Conservation (phyloP, 1,139 yeast genomes). For the Debaryomycetaceae sp. region DNA sequence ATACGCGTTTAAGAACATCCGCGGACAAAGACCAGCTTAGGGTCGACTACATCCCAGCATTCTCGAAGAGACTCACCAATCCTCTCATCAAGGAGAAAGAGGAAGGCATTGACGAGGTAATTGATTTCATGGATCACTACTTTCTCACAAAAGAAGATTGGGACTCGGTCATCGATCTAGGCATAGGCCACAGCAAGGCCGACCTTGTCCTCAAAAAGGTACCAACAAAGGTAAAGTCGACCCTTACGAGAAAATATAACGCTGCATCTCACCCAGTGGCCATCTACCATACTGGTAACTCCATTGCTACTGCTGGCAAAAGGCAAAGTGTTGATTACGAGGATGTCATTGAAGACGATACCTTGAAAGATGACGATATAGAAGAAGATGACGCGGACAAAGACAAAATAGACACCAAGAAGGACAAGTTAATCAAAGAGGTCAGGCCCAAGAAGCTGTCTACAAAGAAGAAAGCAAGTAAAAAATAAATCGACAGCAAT, state of each 20-base stretch:
- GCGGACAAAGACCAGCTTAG: slow-evolving; percentile 76
- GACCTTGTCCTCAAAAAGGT: slow-evolving; percentile 54
- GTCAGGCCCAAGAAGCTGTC: slow-evolving; percentile 23
- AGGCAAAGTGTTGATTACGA: slow-evolving; percentile 51
- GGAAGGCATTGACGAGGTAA: slow-evolving; percentile 64
- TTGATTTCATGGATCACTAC: slow-evolving; percentile 74
- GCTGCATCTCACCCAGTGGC: slow-evolving; percentile 77
- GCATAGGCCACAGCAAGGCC: slow-evolving; percentile 58
- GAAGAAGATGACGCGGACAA: slow-evolving; percentile 23
- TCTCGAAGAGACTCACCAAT: slow-evolving; percentile 51
- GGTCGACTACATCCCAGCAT: slow-evolving; percentile 68
- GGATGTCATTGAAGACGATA: slow-evolving; percentile 65
- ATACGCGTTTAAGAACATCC: slow-evolving; percentile 74
- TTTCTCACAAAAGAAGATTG: slow-evolving; percentile 87
- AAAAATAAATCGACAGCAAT: slow-evolving; percentile 6
- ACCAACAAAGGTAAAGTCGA: slow-evolving; percentile 72
- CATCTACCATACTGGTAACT: slow-evolving; percentile 67
- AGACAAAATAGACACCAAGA: slow-evolving; percentile 36
- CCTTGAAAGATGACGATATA: slow-evolving; percentile 25
- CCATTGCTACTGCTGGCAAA: slow-evolving; percentile 36
- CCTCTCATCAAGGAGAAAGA: slow-evolving; percentile 55
- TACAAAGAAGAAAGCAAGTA: slow-evolving; percentile 13
- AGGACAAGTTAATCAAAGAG: slow-evolving; percentile 44
- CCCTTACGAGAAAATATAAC: slow-evolving; percentile 85
- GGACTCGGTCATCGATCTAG: slow-evolving; percentile 80